phyloP scores from a whole-genome alignment of 371 early-diverging fungal species.

The Quaeritorhiza haematococci region DNA sequence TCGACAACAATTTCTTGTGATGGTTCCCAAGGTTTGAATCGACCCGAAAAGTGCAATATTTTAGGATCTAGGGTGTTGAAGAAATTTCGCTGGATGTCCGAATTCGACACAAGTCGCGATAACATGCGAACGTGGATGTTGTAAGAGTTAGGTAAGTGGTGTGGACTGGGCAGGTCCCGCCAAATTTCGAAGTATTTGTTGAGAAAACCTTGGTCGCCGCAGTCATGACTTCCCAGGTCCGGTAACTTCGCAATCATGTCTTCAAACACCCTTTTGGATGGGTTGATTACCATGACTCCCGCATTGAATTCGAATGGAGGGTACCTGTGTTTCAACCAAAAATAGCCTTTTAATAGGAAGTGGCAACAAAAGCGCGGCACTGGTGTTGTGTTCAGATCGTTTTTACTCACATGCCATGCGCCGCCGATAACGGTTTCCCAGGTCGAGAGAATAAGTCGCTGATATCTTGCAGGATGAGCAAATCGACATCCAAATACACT shows the following conservation, averaged over 20 bases:
- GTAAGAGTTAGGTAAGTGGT: not conserved
- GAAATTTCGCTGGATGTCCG: not conserved
- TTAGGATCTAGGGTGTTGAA: not conserved
- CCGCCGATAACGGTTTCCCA: not conserved
- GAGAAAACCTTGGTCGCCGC: constrained; percentile 6
- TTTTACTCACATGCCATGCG: constrained; percentile 1
- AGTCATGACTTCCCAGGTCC: not conserved
- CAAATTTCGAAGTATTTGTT: not conserved
- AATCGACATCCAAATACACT: not conserved
- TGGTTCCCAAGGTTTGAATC: not conserved
- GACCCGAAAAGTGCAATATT: not conserved
- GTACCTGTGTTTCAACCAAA: not conserved
- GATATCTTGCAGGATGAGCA: not conserved
- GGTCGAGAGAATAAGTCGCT: not conserved
- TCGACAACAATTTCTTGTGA: too few species aligned
- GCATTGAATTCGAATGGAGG: constrained; percentile 2
- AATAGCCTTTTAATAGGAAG: not conserved
- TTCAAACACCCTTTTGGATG: constrained; percentile 1
- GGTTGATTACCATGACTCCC: constrained; percentile 4
- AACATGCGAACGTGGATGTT: not conserved
- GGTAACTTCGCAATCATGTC: not conserved
- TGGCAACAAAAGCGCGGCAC: too few species aligned
- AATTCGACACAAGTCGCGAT: not conserved
- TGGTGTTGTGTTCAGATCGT: too few species aligned
- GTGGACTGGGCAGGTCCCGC: not conserved